These are phyloP conservation scores for Lentinus polychrous DNA, from an alignment of 1,284 basidiomycete genomes.

Conservation along the genomic window DNA sequence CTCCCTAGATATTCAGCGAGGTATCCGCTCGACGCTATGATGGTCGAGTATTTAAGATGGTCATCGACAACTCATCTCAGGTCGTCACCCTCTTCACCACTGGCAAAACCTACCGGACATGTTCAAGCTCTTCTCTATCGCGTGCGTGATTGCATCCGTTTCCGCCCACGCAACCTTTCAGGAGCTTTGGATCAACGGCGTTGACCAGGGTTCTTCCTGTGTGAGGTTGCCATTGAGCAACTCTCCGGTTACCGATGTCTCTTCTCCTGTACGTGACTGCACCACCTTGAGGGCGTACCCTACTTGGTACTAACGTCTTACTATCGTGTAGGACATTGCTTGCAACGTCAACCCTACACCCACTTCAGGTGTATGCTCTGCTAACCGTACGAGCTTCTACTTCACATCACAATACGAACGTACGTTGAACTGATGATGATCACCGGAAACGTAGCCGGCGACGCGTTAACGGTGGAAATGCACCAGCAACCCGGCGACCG, in stretches of 20 bases:
- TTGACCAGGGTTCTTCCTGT: slow-evolving; percentile 25
- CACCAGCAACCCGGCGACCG: slow-evolving; percentile 44
- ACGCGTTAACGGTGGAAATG: slow-evolving; percentile 45
- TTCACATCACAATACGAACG: not conserved
- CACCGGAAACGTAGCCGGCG: slow-evolving; percentile 31
- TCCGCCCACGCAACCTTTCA: slow-evolving; percentile 48
- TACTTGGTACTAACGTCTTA: not conserved
- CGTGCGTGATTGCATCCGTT: slow-evolving; percentile 12
- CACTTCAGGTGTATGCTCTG: slow-evolving; percentile 18
- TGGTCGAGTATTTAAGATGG: no score
- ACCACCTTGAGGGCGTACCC: no score
- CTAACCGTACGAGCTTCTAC: slow-evolving; percentile 28
- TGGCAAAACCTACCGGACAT: not conserved
- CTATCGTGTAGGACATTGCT: slow-evolving; percentile 33
- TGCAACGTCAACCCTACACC: slow-evolving; percentile 29
- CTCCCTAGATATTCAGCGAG: not conserved
- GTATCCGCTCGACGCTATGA: no score
- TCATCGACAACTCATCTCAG: no score
- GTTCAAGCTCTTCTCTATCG: not conserved
- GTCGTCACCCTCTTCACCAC: no score
- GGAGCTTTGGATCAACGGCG: slow-evolving; percentile 43
- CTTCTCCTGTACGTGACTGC: not conserved
- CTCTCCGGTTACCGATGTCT: slow-evolving; percentile 33
- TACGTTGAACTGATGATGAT: not conserved
- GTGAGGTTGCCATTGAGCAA: slow-evolving; percentile 39